Conservation (phyloP, 192 early-diverging fungal genomes). For the Funneliformis geosporum region DNA sequence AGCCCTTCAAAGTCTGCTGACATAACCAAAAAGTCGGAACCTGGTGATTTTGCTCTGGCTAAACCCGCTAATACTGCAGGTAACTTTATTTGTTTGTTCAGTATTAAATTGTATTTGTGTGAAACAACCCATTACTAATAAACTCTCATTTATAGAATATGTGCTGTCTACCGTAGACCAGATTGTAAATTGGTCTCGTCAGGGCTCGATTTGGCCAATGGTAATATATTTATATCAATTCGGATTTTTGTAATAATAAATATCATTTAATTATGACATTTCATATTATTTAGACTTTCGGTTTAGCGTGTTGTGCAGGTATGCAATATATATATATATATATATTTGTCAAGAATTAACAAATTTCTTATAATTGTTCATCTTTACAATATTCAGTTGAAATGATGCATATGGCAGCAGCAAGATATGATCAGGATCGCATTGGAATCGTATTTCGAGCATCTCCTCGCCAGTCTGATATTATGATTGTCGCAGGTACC, state of each 20-base stretch:
- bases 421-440: constrained; percentile 97
- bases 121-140: background rate
- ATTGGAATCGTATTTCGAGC: constrained; percentile 97
- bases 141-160: constrained; percentile 54
- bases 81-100: background rate
- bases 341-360: background rate
- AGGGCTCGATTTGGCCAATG: constrained; percentile 90
- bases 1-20: background rate
- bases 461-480: constrained; percentile 95
- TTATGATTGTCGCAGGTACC: constrained; percentile 99
- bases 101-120: background rate
- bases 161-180: constrained; percentile 90
- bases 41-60: constrained; percentile 1
- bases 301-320: constrained; percentile 92
- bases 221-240: constrained; percentile 23
- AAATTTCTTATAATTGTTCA: background rate
- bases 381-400: constrained; percentile 53
- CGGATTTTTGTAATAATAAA: background rate
- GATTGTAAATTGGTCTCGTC: constrained; percentile 91
- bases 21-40: background rate
- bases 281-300: constrained; percentile 63
- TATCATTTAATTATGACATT: background rate
- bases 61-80: constrained; percentile 15
- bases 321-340: constrained; percentile 6
- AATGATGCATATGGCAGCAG: constrained; percentile 98